Evolutionary conservation across 495 filamentous ascomycete genomes (phyloP), one percentile per base, ranked within the genome.

Genomic region (Daldinia decipiens): DNA sequence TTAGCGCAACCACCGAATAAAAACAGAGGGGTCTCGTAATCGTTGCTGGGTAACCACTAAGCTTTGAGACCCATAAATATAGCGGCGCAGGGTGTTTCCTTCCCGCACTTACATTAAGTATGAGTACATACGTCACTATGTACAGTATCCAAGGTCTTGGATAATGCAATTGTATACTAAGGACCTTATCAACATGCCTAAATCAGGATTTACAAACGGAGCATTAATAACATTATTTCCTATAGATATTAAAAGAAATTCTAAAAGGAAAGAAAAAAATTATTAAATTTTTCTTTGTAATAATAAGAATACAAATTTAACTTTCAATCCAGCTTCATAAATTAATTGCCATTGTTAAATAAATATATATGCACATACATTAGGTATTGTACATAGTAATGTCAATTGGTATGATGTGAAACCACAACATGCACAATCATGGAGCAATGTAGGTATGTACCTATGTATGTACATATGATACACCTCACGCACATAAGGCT

Each of bases 41-140:
- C 59, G 72, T 74, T 74, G 72, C 72, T 65, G 21, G 72, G 72
- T 59, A 64, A 74, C 72, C 34, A 19, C 32, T 24, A n/a, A 61
- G 38, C 40, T 55, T 12, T 17, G 39, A 38, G 27, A 40, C 55
- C 68, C 50, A 34, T 62, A 71, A 67, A 50, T 63, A 53, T 57
- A 56, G 65, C 21, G 36, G 26, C 56, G 21, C 32, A 62, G 40
- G 59, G 51, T 53, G 26, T 63, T 43, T 40, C 19, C 36, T 47
- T 64, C 60, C 55, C 55, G 66, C 53, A 54, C 29, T 32, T 19
- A 38, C 17, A 39, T 60, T 47, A 53, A 52, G 45, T 53, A 52
- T 9, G 29, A 47, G 43, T 47, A 47, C 43, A 47, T 47, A 47
- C 43, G 43, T 47, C 43, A 47, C 43, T 47, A 21, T 47, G 17